phyloP scores from a whole-genome alignment of 2,329 filamentous ascomycete genomes.

The Cladosporium sp. region DNA sequence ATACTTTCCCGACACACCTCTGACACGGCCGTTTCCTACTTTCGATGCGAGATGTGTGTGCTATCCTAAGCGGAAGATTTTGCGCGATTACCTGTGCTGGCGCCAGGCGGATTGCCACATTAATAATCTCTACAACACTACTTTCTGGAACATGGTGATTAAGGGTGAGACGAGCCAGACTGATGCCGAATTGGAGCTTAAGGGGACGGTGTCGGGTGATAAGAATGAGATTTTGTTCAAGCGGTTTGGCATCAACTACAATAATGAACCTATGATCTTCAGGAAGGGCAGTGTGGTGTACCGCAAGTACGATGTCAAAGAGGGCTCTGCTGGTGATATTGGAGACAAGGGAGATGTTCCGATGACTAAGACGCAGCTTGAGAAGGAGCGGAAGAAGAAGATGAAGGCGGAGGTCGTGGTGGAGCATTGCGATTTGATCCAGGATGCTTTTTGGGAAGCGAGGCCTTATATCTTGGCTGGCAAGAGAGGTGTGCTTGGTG shows the following conservation, averaged over 20 bases:
- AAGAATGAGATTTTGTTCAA: constrained; percentile 97
- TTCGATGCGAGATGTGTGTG: constrained; percentile 91
- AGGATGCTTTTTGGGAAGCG: constrained; percentile 87
- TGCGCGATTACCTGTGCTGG: constrained; percentile 96
- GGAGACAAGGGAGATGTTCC: constrained; percentile 54
- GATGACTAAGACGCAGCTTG: constrained; percentile 67
- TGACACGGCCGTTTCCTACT: constrained; percentile 75
- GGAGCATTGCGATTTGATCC: constrained; percentile 91
- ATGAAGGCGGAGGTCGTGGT: constrained; percentile 78
- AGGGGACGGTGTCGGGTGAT: constrained; percentile 78
- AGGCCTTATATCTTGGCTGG: constrained; percentile 69
- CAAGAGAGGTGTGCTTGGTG: constrained; percentile 21
- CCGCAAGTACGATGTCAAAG: constrained; percentile 54
- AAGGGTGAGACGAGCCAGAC: constrained; percentile 72
- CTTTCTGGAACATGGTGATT: constrained; percentile 87
- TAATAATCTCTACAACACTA: constrained; percentile 98
- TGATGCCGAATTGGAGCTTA: constrained; percentile 77
- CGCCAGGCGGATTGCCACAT: constrained; percentile 97
- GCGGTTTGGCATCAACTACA: constrained; percentile 91
- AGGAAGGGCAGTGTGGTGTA: constrained; percentile 92
- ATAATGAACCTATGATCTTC: constrained; percentile 89
- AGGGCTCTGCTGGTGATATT: constrained; percentile 74
- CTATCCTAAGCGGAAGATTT: constrained; percentile 78
- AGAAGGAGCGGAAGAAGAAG: constrained; percentile 79
- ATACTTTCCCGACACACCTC: constrained; percentile 69